Evolutionary conservation across 202 grass and related monocot genomes (phyloP).

Genomic region (Digitaria exilis): DNA sequence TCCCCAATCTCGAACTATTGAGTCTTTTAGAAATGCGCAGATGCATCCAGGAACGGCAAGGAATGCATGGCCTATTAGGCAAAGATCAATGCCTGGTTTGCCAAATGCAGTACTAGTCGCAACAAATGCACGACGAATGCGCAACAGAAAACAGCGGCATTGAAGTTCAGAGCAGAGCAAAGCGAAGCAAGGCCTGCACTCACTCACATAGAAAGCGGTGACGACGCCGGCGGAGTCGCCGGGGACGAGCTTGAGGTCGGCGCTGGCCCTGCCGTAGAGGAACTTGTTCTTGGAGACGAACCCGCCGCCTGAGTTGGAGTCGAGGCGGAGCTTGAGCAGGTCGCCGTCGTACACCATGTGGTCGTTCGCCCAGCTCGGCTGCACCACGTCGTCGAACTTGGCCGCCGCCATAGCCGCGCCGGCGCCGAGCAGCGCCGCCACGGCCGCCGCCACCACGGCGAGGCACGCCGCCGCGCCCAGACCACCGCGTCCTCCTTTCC

Average conservation of each 20-base stretch:
- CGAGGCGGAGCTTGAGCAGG: slow-evolving; percentile 91
- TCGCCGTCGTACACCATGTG: slow-evolving; percentile 88
- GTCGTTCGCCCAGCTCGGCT: slow-evolving; percentile 95
- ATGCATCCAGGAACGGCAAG: not conserved
- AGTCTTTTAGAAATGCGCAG: not conserved
- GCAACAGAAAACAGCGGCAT: not conserved
- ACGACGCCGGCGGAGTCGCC: slow-evolving; percentile 94
- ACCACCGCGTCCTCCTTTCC: not conserved
- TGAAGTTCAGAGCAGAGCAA: not conserved
- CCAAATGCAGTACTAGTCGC: slow-evolving; percentile 13
- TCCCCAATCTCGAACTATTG: not conserved
- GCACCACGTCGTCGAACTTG: slow-evolving; percentile 88
- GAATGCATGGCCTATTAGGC: not conserved
- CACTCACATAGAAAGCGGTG: slow-evolving; percentile 95
- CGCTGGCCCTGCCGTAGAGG: slow-evolving; percentile 78
- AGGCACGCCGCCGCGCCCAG: not conserved
- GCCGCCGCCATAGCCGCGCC: not conserved
- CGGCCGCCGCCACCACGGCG: not conserved
- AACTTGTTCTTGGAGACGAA: slow-evolving; percentile 81
- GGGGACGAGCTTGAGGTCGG: slow-evolving; percentile 86
- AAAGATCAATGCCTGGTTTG: not conserved
- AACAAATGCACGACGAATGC: no score
- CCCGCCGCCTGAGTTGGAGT: slow-evolving; percentile 70
- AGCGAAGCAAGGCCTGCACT: not conserved
- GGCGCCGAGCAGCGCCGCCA: not conserved